Conservation (phyloP, 352 stramenopile genomes). For the Globisporangium rhizosaccharum region DNA sequence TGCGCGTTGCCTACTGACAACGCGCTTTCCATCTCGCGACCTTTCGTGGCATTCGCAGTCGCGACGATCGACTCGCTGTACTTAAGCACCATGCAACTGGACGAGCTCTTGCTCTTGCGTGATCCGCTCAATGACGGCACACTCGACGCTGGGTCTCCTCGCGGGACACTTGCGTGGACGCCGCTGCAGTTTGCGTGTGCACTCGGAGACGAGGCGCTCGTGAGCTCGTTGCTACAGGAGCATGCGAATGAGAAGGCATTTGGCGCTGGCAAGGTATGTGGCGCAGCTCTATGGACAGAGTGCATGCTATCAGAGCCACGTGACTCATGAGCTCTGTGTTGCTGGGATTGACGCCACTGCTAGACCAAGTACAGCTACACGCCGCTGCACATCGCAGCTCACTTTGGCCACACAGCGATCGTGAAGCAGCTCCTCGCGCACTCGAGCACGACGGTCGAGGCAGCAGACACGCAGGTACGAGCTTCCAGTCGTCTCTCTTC, state of each 20-base stretch:
- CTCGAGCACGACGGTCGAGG: slow-evolving; percentile 4
- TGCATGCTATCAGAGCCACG: no score
- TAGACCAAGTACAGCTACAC: slow-evolving; percentile 64
- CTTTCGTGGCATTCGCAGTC: not conserved
- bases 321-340: not conserved
- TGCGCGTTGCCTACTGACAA: not conserved
- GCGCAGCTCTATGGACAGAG: not conserved
- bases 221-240: slow-evolving; percentile 26
- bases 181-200: slow-evolving; percentile 73
- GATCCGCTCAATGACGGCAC: slow-evolving; percentile 10
- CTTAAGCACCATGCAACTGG: slow-evolving; percentile 21
- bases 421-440: slow-evolving; percentile 43
- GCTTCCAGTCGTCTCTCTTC: not conserved
- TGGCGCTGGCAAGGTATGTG: slow-evolving; percentile 1
- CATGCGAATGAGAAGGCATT: slow-evolving; percentile 10
- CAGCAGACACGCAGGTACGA: slow-evolving; percentile 31
- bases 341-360: not conserved
- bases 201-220: slow-evolving; percentile 46
- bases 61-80: not conserved
- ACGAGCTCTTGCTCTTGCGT: slow-evolving; percentile 30
- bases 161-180: slow-evolving; percentile 58
- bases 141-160: slow-evolving; percentile 55
- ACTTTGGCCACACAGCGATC: slow-evolving; percentile 45
- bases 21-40: slow-evolving; percentile 1
- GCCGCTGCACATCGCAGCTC: slow-evolving; percentile 61